Percentiles rank a stretch among this genome's conserved stretches.
Conservation (phyloP, 306 rosid species). For the Inga leiocalycina region DNA sequence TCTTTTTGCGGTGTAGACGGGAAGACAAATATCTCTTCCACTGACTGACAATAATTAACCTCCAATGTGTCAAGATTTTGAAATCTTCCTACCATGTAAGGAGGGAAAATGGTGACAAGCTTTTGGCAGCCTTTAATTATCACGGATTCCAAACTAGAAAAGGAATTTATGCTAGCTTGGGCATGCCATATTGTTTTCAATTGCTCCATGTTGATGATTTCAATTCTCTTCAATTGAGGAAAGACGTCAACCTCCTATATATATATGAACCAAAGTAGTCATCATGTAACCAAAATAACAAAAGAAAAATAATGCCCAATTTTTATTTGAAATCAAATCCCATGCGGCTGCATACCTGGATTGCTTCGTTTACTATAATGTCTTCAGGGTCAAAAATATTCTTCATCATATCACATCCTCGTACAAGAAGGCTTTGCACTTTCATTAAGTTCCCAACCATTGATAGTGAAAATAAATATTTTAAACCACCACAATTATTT, state of each 20-base stretch:
- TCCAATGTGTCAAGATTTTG: not conserved
- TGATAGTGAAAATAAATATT: not conserved
- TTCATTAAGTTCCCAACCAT: constrained; percentile 25
- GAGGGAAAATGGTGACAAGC: too few species aligned
- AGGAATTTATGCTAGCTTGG: not conserved
- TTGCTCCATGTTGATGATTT: not conserved
- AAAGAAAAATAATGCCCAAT: not conserved
- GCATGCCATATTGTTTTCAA: too few species aligned
- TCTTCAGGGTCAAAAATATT: not conserved
- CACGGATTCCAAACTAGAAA: too few species aligned
- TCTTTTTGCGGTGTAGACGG: not conserved
- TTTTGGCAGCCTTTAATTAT: too few species aligned
- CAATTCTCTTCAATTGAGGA: not conserved
- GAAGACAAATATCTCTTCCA: too few species aligned
- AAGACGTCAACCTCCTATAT: not conserved
- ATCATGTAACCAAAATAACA: not conserved
- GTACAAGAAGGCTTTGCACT: constrained; percentile 27
- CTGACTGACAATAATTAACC: not conserved
- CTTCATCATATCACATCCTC: constrained; percentile 24
- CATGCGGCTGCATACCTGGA: not conserved
- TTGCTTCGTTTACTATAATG: not conserved
- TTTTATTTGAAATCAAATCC: not conserved
- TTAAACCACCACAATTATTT: not conserved
- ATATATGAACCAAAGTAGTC: not conserved
- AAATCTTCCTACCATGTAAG: constrained; percentile 17